phyloP scores from a whole-genome alignment of 2,329 filamentous ascomycete species.

The Pestalotiopsis sp. region DNA sequence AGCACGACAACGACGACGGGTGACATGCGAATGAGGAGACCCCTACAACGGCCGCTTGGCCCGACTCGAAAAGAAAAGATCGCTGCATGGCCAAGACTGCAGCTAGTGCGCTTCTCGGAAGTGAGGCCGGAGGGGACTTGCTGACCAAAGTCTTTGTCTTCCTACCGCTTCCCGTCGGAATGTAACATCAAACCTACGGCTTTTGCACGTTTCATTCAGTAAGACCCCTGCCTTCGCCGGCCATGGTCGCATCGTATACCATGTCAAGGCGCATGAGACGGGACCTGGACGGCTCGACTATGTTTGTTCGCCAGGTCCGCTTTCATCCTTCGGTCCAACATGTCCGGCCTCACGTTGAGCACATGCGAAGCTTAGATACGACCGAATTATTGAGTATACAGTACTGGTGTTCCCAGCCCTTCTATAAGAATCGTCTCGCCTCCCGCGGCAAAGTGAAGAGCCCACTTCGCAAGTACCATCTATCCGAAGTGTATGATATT shows the following conservation, averaged over 20 bases:
- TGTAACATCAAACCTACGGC: background rate
- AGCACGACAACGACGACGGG: too few species aligned
- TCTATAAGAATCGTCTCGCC: background rate
- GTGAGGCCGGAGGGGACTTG: background rate
- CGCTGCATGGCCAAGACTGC: constrained; percentile 2
- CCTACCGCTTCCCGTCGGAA: background rate
- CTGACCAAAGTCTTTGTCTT: constrained; percentile 8
- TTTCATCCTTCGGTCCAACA: background rate
- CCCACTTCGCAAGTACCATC: background rate
- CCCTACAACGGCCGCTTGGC: background rate
- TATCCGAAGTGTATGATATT: background rate
- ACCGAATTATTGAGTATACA: background rate
- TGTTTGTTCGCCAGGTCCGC: background rate
- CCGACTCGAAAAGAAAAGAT: background rate
- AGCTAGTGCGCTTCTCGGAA: background rate
- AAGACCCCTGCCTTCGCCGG: background rate
- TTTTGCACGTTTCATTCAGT: background rate
- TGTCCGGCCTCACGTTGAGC: background rate
- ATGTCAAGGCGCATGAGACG: background rate
- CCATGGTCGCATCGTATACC: background rate
- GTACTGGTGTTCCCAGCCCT: too few species aligned
- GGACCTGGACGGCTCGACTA: background rate
- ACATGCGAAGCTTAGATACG: background rate
- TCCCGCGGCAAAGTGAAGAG: background rate
- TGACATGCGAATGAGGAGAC: background rate